These are phyloP conservation scores for Xerocomellus amylosporus DNA, from an alignment of 768 basidiomycete genomes.

Conservation along the genomic window DNA sequence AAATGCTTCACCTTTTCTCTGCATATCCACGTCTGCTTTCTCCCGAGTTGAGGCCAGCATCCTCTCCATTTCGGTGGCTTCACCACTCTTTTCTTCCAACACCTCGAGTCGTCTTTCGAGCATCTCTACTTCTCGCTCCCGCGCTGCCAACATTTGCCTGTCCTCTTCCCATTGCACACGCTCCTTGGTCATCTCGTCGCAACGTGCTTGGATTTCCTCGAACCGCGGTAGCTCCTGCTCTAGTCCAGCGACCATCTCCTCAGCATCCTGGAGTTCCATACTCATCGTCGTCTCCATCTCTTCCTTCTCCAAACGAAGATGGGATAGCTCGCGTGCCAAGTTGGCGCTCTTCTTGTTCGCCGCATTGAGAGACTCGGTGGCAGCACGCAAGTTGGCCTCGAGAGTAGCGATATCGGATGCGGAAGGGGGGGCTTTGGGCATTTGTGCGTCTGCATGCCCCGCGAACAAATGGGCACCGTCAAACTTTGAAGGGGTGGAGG, in stretches of 20 bases:
- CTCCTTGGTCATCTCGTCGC: slow-evolving; percentile 49
- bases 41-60: slow-evolving; percentile 35
- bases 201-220: slow-evolving; percentile 45
- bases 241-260: slow-evolving; percentile 60
- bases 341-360: slow-evolving; percentile 63
- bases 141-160: slow-evolving; percentile 36
- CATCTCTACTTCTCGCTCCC: slow-evolving; percentile 35
- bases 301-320: slow-evolving; percentile 64
- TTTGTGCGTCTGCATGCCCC: slow-evolving; percentile 67
- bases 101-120: slow-evolving; percentile 44
- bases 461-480: slow-evolving; percentile 85
- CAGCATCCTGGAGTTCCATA: slow-evolving; percentile 63
- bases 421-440: slow-evolving; percentile 45
- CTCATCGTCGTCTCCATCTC: slow-evolving; percentile 62
- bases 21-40: slow-evolving; percentile 37
- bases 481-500: slow-evolving; percentile 57
- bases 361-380: slow-evolving; percentile 53
- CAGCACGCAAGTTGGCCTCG: slow-evolving; percentile 64
- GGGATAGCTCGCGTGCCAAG: slow-evolving; percentile 57
- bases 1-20: slow-evolving; percentile 41
- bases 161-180: slow-evolving; percentile 51
- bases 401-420: slow-evolving; percentile 48
- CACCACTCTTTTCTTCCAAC: slow-evolving; percentile 41
- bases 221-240: slow-evolving; percentile 54
- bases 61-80: slow-evolving; percentile 41